Conservation (phyloP, 2,329 filamentous ascomycete species). For the Periglandula ipomoeae region DNA sequence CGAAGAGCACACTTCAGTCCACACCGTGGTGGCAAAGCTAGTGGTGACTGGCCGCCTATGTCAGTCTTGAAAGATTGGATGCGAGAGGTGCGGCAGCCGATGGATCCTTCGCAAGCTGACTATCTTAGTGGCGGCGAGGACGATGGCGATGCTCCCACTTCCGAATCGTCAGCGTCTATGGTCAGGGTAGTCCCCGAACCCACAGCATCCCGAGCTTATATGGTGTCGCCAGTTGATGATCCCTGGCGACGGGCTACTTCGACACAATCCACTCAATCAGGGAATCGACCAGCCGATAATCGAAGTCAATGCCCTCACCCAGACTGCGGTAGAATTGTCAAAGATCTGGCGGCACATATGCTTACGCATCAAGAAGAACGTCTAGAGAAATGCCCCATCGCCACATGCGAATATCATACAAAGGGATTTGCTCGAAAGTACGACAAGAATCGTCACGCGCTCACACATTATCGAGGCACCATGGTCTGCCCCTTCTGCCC, state of each 20-base stretch:
- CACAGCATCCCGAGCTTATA: slow-evolving; percentile 5
- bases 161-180: slow-evolving; percentile 7
- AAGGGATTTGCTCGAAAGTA: slow-evolving; percentile 97
- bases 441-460: slow-evolving; percentile 91
- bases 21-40: slow-evolving; percentile 45
- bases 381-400: slow-evolving; percentile 92
- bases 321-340: slow-evolving; percentile 50
- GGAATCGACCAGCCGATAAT: slow-evolving; percentile 25
- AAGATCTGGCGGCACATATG: slow-evolving; percentile 77
- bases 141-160: slow-evolving; percentile 24
- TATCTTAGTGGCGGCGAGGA: slow-evolving; percentile 23
- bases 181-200: slow-evolving; percentile 9
- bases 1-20: slow-evolving; percentile 49
- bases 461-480: slow-evolving; percentile 95
- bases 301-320: slow-evolving; percentile 45
- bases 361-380: slow-evolving; percentile 89
- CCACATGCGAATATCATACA: slow-evolving; percentile 83
- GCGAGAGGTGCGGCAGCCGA: slow-evolving; percentile 46
- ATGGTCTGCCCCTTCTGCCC: slow-evolving; percentile 98
- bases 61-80: slow-evolving; percentile 51
- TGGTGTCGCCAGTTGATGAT: slow-evolving; percentile 11
- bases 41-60: slow-evolving; percentile 51
- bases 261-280: slow-evolving; percentile 18
- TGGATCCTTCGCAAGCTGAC: slow-evolving; percentile 20
- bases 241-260: slow-evolving; percentile 15